phyloP scores from a whole-genome alignment of 176 grass and related monocot species.

The Cymbopogon citratus region DNA sequence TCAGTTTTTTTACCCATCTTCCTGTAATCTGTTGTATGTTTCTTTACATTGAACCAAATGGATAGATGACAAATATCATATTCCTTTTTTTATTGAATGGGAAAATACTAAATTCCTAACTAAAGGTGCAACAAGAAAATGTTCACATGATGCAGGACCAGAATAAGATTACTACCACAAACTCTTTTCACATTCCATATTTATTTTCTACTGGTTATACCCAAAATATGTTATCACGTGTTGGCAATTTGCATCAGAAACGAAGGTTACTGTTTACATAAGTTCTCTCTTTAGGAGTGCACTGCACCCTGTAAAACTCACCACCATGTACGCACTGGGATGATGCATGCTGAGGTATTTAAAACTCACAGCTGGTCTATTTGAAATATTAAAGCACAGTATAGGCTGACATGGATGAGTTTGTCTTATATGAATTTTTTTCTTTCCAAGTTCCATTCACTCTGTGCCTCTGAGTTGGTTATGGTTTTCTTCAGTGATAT shows the following conservation, averaged over 20 bases:
- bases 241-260: neutral
- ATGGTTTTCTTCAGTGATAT: slow-evolving; percentile 25
- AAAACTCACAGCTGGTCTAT: neutral
- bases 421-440: slow-evolving; percentile 25
- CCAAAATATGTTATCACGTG: neutral
- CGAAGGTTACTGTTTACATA: neutral
- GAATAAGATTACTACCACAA: neutral
- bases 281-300: neutral
- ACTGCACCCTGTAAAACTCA: neutral
- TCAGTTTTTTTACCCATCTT: slow-evolving; percentile 1
- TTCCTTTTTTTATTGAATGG: neutral
- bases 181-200: neutral
- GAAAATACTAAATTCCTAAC: neutral
- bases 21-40: too few relatives aligned
- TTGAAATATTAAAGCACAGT: neutral
- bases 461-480: neutral
- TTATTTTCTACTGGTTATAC: neutral
- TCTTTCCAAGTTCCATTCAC: slow-evolving; percentile 30
- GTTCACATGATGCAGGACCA: neutral
- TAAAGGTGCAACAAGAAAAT: slow-evolving; percentile 19
- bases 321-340: neutral
- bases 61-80: neutral
- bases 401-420: neutral
- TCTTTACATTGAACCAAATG: neutral
- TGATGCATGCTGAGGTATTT: neutral